Conservation (phyloP, 1,139 yeast genomes). For the Nakaseomyces kungkrabaensis region DNA sequence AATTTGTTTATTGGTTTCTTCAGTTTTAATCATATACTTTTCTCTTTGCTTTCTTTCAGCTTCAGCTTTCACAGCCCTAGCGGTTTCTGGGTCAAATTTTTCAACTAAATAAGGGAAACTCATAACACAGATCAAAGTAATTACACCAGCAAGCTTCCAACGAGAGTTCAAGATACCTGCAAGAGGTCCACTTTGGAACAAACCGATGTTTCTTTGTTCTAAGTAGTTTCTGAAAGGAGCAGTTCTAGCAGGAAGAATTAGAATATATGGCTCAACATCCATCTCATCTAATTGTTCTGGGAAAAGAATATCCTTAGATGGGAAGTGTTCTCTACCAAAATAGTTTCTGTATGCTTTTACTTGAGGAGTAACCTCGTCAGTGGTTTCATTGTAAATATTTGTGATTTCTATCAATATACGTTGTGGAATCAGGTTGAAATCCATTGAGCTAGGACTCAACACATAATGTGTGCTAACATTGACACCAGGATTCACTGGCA, state of each 20-base stretch:
- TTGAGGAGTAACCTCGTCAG: background rate
- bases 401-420: constrained; percentile 24
- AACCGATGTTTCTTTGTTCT: constrained; percentile 25
- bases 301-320: constrained; percentile 24
- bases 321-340: constrained; percentile 29
- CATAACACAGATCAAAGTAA: constrained; percentile 21
- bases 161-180: constrained; percentile 31
- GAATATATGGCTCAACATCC: constrained; percentile 16
- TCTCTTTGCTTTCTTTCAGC: constrained; percentile 21
- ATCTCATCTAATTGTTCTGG: constrained; percentile 25
- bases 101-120: constrained; percentile 30
- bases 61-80: constrained; percentile 28
- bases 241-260: constrained; percentile 19
- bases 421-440: constrained; percentile 27
- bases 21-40: constrained; percentile 15
- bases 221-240: constrained; percentile 30
- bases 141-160: constrained; percentile 29
- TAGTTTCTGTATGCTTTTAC: constrained; percentile 22
- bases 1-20: background rate
- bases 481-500: constrained; percentile 21
- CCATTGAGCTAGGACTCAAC: constrained; percentile 22
- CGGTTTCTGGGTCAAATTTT: constrained; percentile 34
- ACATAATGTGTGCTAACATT: constrained; percentile 24
- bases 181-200: constrained; percentile 30
- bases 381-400: constrained; percentile 14